Conservation (phyloP, 1,284 basidiomycete genomes). For the Malassezia nana region DNA sequence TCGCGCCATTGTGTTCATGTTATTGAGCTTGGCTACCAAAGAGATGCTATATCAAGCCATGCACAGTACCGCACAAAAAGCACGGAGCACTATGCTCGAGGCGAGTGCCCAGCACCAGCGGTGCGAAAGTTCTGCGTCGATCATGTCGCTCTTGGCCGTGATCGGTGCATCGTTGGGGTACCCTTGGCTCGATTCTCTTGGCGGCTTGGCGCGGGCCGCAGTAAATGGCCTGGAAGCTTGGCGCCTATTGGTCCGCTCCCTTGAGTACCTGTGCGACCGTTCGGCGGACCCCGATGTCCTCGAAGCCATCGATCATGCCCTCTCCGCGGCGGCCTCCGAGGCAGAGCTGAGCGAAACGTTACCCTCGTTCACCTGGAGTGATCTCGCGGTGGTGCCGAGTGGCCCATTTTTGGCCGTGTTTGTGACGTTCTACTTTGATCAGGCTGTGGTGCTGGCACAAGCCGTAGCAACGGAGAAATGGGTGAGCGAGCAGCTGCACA, state of each 20-base stretch:
- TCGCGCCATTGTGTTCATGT: conserved; percentile 93
- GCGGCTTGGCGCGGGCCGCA: conserved; percentile 77
- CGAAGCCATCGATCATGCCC: conserved; percentile 55
- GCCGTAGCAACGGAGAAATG: neutral
- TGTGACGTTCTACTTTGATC: conserved; percentile 2
- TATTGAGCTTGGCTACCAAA: conserved; percentile 67
- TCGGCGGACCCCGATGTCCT: conserved; percentile 61
- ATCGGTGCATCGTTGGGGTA: conserved; percentile 71
- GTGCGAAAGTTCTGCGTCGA: conserved; percentile 58
- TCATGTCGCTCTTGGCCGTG: conserved; percentile 40
- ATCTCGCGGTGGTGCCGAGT: neutral
- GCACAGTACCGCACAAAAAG: conserved; percentile 69
- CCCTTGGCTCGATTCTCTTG: conserved; percentile 78
- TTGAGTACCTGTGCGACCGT: conserved; percentile 74
- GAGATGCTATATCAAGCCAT: conserved; percentile 69
- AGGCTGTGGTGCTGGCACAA: neutral
- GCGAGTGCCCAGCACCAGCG: conserved; percentile 62
- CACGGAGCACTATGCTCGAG: conserved; percentile 76
- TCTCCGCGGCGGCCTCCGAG: conserved; percentile 18
- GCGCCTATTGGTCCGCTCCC: conserved; percentile 61
- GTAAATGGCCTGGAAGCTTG: conserved; percentile 81
- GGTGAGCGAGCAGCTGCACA: neutral
- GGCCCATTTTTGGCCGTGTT: conserved; percentile 3
- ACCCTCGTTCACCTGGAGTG: neutral
- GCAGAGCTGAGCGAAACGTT: neutral